Evolutionary conservation across 1,284 basidiomycete genomes (phyloP).

Genomic region (Ganoderma multipileum): DNA sequence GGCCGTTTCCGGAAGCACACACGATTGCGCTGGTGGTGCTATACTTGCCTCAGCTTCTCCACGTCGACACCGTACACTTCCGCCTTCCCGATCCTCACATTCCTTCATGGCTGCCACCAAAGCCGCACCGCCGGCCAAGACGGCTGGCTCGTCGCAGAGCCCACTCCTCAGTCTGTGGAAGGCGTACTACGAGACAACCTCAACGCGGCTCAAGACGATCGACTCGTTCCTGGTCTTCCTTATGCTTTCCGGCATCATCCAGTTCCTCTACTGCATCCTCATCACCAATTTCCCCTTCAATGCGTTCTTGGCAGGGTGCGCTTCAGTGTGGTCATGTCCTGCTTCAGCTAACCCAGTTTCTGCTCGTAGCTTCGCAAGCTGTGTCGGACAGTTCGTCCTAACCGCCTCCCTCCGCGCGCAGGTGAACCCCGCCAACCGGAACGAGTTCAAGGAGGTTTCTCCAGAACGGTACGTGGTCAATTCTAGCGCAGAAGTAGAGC

Average conservation of each 20-base stretch:
- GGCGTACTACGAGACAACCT: constrained; percentile 81
- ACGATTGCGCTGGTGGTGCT: constrained; percentile 20
- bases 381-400: constrained; percentile 96
- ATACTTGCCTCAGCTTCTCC: constrained; percentile 25
- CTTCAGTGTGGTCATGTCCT: constrained; percentile 13
- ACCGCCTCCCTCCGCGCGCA: constrained; percentile 92
- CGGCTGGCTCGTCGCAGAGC: constrained; percentile 37
- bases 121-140: constrained; percentile 16
- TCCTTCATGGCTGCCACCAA: constrained; percentile 29
- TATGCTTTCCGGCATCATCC: constrained; percentile 88
- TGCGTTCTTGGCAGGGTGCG: constrained; percentile 94
- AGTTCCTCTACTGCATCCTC: constrained; percentile 92
- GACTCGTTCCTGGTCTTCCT: constrained; percentile 94
- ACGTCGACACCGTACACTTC: constrained; percentile 29
- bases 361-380: constrained; percentile 81
- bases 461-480: constrained; percentile 81
- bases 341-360: not conserved
- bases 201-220: constrained; percentile 90
- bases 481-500: constrained; percentile 27
- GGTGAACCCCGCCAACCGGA: constrained; percentile 85
- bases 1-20: constrained; percentile 14
- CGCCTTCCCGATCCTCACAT: constrained; percentile 16
- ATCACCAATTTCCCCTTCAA: constrained; percentile 97
- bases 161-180: constrained; percentile 72
- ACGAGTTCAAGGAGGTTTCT: constrained; percentile 89